A percentile compares a stretch with the other conserved stretches of the same genome.
Evolutionary conservation across 805 yeast species (phyloP).

Genomic region (Candida taoyuanica): DNA sequence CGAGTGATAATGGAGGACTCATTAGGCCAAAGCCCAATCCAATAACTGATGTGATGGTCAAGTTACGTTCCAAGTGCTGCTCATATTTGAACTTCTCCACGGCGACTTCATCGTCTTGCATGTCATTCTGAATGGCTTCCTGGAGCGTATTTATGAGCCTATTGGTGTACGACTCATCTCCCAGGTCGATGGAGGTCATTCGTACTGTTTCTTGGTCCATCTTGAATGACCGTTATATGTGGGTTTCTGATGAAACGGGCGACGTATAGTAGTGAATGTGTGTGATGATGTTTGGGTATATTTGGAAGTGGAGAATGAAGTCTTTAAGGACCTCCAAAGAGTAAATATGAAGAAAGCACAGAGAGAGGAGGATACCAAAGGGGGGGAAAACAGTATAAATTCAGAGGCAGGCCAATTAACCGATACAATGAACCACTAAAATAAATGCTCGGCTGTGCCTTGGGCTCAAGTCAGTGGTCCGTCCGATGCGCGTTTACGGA

Average conservation of each 20-base stretch:
- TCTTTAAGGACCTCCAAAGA: too few species aligned
- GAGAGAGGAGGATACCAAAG: too few species aligned
- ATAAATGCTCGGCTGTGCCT: too few species aligned
- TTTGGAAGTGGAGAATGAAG: too few species aligned
- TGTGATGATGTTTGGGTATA: too few species aligned
- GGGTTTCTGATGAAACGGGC: too few species aligned
- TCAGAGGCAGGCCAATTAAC: too few species aligned
- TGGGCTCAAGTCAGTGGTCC: too few species aligned
- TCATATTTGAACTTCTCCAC: slow-evolving; percentile 72
- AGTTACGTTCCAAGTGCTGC: slow-evolving; percentile 62
- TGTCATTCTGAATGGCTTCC: slow-evolving; percentile 22
- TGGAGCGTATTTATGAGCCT: slow-evolving; percentile 19
- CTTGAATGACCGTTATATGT: neutral
- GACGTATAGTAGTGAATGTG: too few species aligned
- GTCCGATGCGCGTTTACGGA: neutral
- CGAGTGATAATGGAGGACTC: slow-evolving; percentile 79
- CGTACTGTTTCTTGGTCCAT: slow-evolving; percentile 7
- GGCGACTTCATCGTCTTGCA: slow-evolving; percentile 32
- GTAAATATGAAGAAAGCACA: too few species aligned
- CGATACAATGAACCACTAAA: too few species aligned
- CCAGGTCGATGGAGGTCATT: slow-evolving; percentile 5
- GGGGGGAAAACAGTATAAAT: too few species aligned
- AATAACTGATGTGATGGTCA: slow-evolving; percentile 64
- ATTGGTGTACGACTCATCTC: slow-evolving; percentile 10
- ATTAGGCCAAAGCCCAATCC: slow-evolving; percentile 77